Base-by-base conservation (phyloP, 1,284 basidiomycete genomes). In the Pterulicium gracile region DNA sequence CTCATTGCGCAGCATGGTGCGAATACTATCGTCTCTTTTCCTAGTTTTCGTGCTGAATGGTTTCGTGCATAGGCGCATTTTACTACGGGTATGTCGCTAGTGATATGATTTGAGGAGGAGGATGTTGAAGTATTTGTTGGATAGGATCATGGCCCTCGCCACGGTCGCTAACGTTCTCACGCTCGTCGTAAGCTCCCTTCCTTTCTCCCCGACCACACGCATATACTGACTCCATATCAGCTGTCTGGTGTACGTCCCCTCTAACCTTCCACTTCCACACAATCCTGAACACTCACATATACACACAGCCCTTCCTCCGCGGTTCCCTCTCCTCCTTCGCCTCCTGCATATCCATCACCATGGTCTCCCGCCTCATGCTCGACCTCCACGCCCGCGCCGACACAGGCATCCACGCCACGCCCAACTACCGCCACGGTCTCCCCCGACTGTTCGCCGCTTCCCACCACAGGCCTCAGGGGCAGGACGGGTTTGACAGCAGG, bases 301-400 rank as follows among this genome's bases (percentile, higher is more conserved):
- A n/a, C n/a, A n/a, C n/a, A n/a, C n/a, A 39, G 36, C 42, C 42
- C 5, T 17, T 21, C 4, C 13, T 19, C 13, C 42, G 42, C 7
- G 42, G 42, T 13, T 21, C 19, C 23, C 42, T 43, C 17, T 20
- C 42, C 12, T 21, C 42, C 20, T 22, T 43, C 20, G 42, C 42
- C 7, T 21, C 12, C 42, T 22, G 19, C 7, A 24, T 43, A 14
- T 43, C 42, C 12, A 21, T 43, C 5, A 43, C 42, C 13, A 43
- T 43, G 42, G 23, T 24, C 13, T 43, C 42, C 23, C 13, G 42
- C 20, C 42, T 43, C 12, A 43, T 43, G 12, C 20, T 43, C 5
- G 23, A 43, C 17, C 19, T 43, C 5, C 42, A 43, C 42, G 12
- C 14, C n/a, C n/a, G n/a, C 20, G 18, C 42, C 7, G 42, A 43